These are phyloP conservation scores for Russula sp. DNA, from an alignment of 768 basidiomycete genomes.

Conservation along the genomic window DNA sequence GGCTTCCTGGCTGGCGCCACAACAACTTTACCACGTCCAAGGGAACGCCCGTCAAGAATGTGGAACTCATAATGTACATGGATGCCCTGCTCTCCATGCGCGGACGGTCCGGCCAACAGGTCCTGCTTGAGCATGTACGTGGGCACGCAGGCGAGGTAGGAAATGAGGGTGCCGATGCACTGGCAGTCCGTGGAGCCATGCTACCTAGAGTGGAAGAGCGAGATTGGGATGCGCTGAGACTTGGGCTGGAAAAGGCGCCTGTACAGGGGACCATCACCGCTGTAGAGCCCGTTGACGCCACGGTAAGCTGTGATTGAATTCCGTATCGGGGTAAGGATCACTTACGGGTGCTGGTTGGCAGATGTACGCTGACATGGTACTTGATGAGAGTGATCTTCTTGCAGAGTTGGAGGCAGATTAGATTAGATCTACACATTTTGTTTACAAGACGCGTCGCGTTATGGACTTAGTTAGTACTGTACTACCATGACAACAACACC, in stretches of 20 bases:
- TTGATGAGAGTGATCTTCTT: slow-evolving; percentile 8
- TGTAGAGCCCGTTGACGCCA: background rate
- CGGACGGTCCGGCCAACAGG: slow-evolving; percentile 42
- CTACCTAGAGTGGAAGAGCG: slow-evolving; percentile 41
- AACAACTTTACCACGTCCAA: slow-evolving; percentile 45
- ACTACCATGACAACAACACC: background rate
- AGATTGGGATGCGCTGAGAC: slow-evolving; percentile 45
- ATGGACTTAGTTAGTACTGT: background rate
- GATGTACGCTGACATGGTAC: slow-evolving; percentile 18
- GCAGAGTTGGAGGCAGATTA: slow-evolving; percentile 9
- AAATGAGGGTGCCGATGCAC: slow-evolving; percentile 80
- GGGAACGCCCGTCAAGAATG: slow-evolving; percentile 66
- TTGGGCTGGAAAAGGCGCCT: background rate
- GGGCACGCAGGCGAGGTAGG: slow-evolving; percentile 75
- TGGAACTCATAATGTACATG: slow-evolving; percentile 63
- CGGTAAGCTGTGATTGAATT: background rate
- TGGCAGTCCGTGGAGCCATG: slow-evolving; percentile 56
- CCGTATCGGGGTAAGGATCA: background rate
- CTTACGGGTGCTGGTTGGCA: background rate
- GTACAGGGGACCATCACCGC: background rate
- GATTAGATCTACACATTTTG: background rate
- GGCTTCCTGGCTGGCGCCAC: slow-evolving; percentile 61
- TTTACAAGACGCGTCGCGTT: background rate
- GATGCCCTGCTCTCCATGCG: slow-evolving; percentile 55
- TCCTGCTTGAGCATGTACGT: slow-evolving; percentile 64